Evolutionary conservation across 75 land plant species (phyloP), one percentile per base, ranked within the genome.

Genomic region (Picea glauca): DNA sequence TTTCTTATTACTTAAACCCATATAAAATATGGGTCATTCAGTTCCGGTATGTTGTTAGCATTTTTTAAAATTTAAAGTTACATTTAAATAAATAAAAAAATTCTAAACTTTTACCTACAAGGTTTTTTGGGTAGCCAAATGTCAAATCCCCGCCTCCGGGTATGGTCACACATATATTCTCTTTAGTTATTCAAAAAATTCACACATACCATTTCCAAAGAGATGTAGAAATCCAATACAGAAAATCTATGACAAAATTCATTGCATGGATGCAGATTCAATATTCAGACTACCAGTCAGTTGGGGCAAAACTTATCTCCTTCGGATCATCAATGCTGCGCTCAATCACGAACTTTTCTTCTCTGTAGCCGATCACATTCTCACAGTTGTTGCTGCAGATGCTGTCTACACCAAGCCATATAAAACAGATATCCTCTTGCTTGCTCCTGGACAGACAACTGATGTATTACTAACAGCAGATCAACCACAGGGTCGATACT

Each of bases 301-400:
- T 5, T 8, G 35, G 32, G 80, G 82, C 46, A 80, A 61, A 60
- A 76, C 79, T 5, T 81, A 81, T 31, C 83, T 78, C 30, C 79
- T 81, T 38, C 66, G 74, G 58, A 23, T 83, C 60, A 80, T 75
- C 70, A 79, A 79, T 59, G 80, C 74, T 14, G 75, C 59, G 18
- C 21, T 76, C 64, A 83, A 76, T 62, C 40, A 76, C 23, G 68
- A 62, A 12, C 26, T 80, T 13, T 86, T 79, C 82, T 68, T 86
- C 46, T 59, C 63, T 12, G 40, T 86, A n/a, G 88, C 88, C n/a
- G 64, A 65, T 8, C 88, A 86, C 77, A 70, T 35, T 12, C 72
- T 86, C 23, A 83, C 81, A 21, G 88, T 86, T 17, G 88, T 86
- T 60, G 86, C 62, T 7, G 33, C 60, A 21, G 87, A 85, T 60